phyloP scores from a whole-genome alignment of 805 yeast species.

The Barnettozyma populi region DNA sequence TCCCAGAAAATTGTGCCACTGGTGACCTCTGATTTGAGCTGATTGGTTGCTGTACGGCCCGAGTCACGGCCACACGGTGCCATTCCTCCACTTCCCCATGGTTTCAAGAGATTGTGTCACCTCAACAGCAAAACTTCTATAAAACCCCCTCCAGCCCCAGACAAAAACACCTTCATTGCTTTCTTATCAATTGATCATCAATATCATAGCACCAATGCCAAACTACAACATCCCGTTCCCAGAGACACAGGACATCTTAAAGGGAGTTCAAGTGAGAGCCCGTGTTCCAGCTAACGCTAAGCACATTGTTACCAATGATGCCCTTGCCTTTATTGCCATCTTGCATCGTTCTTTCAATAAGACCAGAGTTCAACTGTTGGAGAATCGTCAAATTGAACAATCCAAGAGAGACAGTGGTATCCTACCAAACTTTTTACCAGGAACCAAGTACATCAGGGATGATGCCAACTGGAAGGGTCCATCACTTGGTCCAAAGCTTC shows the following conservation, averaged over 20 bases:
- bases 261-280: conserved; percentile 34
- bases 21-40: background rate
- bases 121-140: background rate
- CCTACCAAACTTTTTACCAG: conserved; percentile 58
- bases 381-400: conserved; percentile 59
- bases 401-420: conserved; percentile 55
- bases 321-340: conserved; percentile 64
- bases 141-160: background rate
- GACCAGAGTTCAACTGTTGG: conserved; percentile 52
- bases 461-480: conserved; percentile 76
- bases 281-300: conserved; percentile 34
- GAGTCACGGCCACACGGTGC: background rate
- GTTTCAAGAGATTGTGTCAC: background rate
- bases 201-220: background rate
- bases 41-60: conserved; percentile 1
- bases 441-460: conserved; percentile 63
- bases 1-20: conserved; percentile 2
- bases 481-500: conserved; percentile 64
- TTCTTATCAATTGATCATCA: background rate
- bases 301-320: conserved; percentile 37
- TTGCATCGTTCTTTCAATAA: conserved; percentile 68
- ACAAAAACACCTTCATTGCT: background rate
- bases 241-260: conserved; percentile 25
- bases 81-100: conserved; percentile 1
- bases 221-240: conserved; percentile 25